Evolutionary conservation across 495 filamentous ascomycete genomes (phyloP).

Genomic region (Pseudomonodictys pantanalensis): DNA sequence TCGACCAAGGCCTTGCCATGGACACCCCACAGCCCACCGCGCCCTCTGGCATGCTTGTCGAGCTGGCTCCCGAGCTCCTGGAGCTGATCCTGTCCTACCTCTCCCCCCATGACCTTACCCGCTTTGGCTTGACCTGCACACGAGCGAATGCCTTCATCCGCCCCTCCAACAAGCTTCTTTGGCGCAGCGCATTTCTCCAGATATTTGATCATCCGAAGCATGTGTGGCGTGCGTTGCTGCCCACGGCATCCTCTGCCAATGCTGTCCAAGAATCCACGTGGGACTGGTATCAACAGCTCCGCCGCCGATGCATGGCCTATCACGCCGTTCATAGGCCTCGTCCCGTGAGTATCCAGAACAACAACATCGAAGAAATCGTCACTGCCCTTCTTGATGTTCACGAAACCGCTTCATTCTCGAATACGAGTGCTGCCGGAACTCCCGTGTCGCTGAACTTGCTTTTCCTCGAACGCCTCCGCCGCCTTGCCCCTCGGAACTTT

Average conservation of each 20-base stretch:
- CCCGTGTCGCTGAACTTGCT: conserved; percentile 17
- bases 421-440: neutral
- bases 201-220: conserved; percentile 27
- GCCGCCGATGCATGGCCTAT: conserved; percentile 6
- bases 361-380: conserved; percentile 1
- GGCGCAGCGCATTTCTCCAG: conserved; percentile 20
- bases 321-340: conserved; percentile 3
- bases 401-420: conserved; percentile 12
- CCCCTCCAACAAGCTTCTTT: conserved; percentile 25
- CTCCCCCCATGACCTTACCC: conserved; percentile 4
- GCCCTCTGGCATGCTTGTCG: neutral
- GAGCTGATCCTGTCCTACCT: conserved; percentile 24
- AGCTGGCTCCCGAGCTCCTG: conserved; percentile 24
- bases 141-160: conserved; percentile 20
- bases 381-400: conserved; percentile 17
- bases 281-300: conserved; percentile 25
- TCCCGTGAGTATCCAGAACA: no score
- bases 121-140: conserved; percentile 23
- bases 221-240: conserved; percentile 15
- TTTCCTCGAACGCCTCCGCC: conserved; percentile 14
- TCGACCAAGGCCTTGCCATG: neutral
- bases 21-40: neutral
- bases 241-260: conserved; percentile 17
- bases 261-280: conserved; percentile 10
- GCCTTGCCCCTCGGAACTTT: neutral